A percentile compares a stretch with the other conserved stretches of the same genome.
Evolutionary conservation across 257 asterid species (phyloP).

Genomic region (Fraxinus cuspidata): DNA sequence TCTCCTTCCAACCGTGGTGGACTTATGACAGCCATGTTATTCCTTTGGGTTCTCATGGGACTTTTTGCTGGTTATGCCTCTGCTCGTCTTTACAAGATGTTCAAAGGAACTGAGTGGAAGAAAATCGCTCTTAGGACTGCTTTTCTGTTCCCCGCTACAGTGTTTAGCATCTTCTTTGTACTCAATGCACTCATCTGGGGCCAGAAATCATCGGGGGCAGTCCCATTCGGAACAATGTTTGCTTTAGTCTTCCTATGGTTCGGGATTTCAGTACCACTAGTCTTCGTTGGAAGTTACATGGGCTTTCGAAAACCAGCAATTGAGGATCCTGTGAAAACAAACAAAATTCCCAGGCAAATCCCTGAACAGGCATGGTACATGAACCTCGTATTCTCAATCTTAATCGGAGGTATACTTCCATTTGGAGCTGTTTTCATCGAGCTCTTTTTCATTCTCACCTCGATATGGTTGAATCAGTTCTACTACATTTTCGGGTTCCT

Average conservation of each 20-base stretch:
- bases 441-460: constrained; percentile 77
- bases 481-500: constrained; percentile 87
- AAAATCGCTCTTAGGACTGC: constrained; percentile 63
- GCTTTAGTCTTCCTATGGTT: constrained; percentile 75
- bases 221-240: constrained; percentile 78
- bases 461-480: constrained; percentile 86
- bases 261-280: constrained; percentile 77
- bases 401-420: constrained; percentile 77
- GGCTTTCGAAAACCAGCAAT: constrained; percentile 69
- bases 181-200: constrained; percentile 82
- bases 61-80: constrained; percentile 67
- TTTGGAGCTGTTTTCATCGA: constrained; percentile 81
- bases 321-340: constrained; percentile 71
- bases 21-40: constrained; percentile 80
- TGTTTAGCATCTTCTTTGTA: constrained; percentile 57
- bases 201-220: constrained; percentile 78
- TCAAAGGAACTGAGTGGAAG: constrained; percentile 81
- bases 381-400: constrained; percentile 59
- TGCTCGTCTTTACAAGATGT: constrained; percentile 68
- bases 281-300: constrained; percentile 64
- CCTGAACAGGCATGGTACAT: constrained; percentile 81
- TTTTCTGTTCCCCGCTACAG: constrained; percentile 59
- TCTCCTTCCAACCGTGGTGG: constrained; percentile 83
- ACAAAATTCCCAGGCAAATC: constrained; percentile 71
- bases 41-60: constrained; percentile 85